Conservation (phyloP, 768 basidiomycete species). For the Pisolithus orientalis region DNA sequence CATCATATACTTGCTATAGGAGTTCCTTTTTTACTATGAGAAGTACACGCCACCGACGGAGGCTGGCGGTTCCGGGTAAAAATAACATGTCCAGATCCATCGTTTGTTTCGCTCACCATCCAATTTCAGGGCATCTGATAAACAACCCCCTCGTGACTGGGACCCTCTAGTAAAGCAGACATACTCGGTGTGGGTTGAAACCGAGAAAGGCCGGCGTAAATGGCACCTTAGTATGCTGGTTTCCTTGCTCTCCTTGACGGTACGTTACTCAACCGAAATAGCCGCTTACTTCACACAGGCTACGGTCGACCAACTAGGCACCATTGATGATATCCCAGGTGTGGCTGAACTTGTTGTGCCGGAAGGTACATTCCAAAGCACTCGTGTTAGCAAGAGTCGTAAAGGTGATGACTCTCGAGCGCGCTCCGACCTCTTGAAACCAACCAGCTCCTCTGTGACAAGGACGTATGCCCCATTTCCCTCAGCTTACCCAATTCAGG, state of each 20-base stretch:
- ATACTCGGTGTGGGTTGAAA: slow-evolving; percentile 72
- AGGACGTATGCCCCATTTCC: slow-evolving; percentile 27
- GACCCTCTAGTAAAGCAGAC: slow-evolving; percentile 77
- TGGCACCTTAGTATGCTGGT: slow-evolving; percentile 72
- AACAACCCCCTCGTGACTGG: slow-evolving; percentile 53
- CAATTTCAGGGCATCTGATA: slow-evolving; percentile 33
- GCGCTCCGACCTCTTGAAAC: slow-evolving; percentile 27
- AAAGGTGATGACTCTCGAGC: slow-evolving; percentile 36
- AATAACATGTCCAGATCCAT: slow-evolving; percentile 4
- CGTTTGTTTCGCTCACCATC: slow-evolving; percentile 6
- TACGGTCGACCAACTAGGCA: slow-evolving; percentile 64
- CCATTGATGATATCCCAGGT: slow-evolving; percentile 59
- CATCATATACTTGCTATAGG: slow-evolving; percentile 34
- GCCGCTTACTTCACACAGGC: slow-evolving; percentile 81
- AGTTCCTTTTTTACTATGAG: slow-evolving; percentile 83
- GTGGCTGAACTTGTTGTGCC: slow-evolving; percentile 61
- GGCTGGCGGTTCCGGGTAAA: slow-evolving; percentile 36
- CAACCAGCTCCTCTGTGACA: slow-evolving; percentile 24
- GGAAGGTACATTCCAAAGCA: slow-evolving; percentile 61
- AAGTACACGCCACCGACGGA: slow-evolving; percentile 51
- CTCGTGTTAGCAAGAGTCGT: slow-evolving; percentile 47
- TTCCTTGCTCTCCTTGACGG: neutral
- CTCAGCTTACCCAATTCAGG: slow-evolving; percentile 21
- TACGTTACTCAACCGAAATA: slow-evolving; percentile 29
- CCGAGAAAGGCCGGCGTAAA: slow-evolving; percentile 60